Base-by-base conservation (phyloP, 2,329 filamentous ascomycete species). In the Chrysoporthe austroafricana region DNA sequence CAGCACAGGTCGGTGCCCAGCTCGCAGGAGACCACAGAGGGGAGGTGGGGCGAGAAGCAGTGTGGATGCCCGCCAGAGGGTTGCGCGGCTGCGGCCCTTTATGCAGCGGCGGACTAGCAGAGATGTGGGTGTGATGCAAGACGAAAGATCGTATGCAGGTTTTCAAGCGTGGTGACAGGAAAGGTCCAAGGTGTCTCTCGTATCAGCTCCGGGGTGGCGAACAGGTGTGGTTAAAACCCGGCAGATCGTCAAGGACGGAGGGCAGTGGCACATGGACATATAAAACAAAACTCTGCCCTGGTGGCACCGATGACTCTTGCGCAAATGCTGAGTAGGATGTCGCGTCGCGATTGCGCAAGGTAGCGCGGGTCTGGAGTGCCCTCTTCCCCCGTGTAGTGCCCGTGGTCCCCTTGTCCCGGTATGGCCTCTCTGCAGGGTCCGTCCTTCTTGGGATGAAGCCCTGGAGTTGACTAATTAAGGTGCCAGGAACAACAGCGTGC, bases 261-360 rank as follows among this genome's bases (percentile, higher is more conserved):
- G 3, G 36, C 54, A 18, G 52, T 42, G 46, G 44, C 16, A 50
- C 62, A 63, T 39, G 48, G 42, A 39, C 7, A 58, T 14, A 44
- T 7, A 57, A 46, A 54, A 60, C 57, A 60, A 60, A 60, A 60
- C n/a, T 44, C 44, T 60, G 39, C 54, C 26, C 48, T 46, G 62
- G 62, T 32, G 54, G 36, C 52, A 14, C 44, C 44, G 56, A 50
- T 69, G 68, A 54, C 52, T 65, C 68, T 65, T 69, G 63, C 64
- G 65, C 64, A 43, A 63, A 36, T 44, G 64, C 14, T 56, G 67
- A 66, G 58, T 26, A 63, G 64, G 50, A 65, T 69, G 68, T 69
- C 68, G 65, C 68, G 68, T 67, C 65, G 68, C 60, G 66, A 67
- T 69, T 67, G 68, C 68, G 68, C 58, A 69, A 39, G 58, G 48